Evolutionary conservation across 1,284 basidiomycete species (phyloP).

Genomic region (Irpex sp.): DNA sequence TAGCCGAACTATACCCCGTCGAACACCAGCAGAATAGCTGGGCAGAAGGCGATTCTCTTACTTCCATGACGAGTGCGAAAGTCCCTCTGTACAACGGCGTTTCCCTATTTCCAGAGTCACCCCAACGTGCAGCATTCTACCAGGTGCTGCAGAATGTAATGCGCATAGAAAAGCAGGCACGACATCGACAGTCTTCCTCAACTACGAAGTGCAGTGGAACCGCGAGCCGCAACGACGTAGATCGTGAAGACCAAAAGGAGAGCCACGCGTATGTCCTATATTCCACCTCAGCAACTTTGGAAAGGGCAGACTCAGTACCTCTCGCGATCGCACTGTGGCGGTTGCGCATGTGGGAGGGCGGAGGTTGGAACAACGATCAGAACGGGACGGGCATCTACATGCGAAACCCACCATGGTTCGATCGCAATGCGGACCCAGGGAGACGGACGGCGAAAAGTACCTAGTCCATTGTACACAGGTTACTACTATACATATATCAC

Average conservation of each 20-base stretch:
- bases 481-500: constrained; percentile 12
- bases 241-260: constrained; percentile 45
- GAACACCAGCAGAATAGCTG: not conserved
- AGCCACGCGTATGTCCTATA: constrained; percentile 79
- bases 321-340: constrained; percentile 81
- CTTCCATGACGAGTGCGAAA: constrained; percentile 45
- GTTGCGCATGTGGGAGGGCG: constrained; percentile 76
- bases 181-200: constrained; percentile 27
- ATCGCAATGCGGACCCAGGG: constrained; percentile 4
- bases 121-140: constrained; percentile 68
- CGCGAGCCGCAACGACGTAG: not conserved
- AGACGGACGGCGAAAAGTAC: not conserved
- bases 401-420: constrained; percentile 5
- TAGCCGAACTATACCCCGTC: constrained; percentile 45
- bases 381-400: constrained; percentile 1
- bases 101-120: constrained; percentile 64
- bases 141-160: constrained; percentile 56
- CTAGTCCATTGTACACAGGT: constrained; percentile 15
- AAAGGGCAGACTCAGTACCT: constrained; percentile 65
- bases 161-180: constrained; percentile 49
- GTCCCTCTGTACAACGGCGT: constrained; percentile 76
- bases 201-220: not conserved
- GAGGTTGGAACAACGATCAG: constrained; percentile 34
- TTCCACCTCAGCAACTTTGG: constrained; percentile 55
- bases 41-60: constrained; percentile 18